A percentile compares a stretch with the other conserved stretches of the same genome.
These are phyloP conservation scores for Piromyces finnis DNA, from an alignment of 192 early-diverging fungal genomes.

Conservation along the genomic window DNA sequence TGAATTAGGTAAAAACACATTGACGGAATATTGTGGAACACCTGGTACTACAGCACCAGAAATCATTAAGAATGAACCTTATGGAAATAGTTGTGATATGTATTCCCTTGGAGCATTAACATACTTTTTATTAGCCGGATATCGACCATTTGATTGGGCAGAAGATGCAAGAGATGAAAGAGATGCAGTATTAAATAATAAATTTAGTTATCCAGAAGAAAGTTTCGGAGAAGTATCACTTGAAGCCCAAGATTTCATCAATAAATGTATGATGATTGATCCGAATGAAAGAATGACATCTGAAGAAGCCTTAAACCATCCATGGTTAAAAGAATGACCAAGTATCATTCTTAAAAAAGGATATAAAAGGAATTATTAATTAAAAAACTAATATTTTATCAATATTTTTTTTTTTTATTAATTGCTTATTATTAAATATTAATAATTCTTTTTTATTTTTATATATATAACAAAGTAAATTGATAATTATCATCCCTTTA, in stretches of 20 bases:
- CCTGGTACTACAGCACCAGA: no score
- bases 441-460: no score
- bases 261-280: background rate
- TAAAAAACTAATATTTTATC: no score
- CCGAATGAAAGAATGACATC: background rate
- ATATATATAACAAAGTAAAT: no score
- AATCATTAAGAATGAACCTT: no score
- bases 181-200: background rate
- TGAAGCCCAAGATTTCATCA: no score
- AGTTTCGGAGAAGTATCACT: background rate
- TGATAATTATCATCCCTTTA: no score
- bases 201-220: background rate
- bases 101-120: background rate
- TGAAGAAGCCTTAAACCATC: background rate
- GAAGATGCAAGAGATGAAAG: background rate
- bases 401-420: no score
- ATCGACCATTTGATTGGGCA: background rate
- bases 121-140: background rate
- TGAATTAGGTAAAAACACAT: background rate
- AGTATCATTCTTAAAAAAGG: no score
- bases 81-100: background rate
- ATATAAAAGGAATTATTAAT: no score
- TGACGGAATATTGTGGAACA: background rate
- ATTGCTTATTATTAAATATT: no score
- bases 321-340: background rate